Evolutionary conservation across 2,329 filamentous ascomycete species (phyloP).

Genomic region (Phialophora expanda): DNA sequence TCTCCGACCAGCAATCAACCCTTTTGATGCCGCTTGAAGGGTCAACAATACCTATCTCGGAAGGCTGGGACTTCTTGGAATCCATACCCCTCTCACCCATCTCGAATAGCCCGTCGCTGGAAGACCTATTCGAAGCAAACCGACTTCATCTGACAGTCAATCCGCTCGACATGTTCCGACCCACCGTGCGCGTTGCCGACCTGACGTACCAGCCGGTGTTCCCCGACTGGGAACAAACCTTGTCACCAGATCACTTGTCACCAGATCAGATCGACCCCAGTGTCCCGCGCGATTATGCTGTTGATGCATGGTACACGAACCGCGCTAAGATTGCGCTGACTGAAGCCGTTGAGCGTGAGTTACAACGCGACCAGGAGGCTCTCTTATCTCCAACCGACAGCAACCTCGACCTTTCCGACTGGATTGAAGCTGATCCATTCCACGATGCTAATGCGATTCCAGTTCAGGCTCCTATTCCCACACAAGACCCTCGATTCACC

Average conservation of each 20-base stretch:
- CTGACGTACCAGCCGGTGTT: not conserved
- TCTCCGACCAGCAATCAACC: constrained; percentile 1
- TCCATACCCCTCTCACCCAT: not conserved
- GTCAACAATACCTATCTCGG: constrained; percentile 7
- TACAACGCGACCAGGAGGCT: not conserved
- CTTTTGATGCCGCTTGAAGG: constrained; percentile 15
- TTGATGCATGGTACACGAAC: not conserved
- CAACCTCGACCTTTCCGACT: not conserved
- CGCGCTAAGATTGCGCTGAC: not conserved
- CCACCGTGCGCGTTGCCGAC: not conserved
- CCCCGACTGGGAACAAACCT: not conserved
- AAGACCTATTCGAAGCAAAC: constrained; percentile 11
- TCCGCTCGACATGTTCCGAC: constrained; percentile 10
- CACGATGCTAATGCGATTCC: not conserved
- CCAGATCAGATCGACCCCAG: not conserved
- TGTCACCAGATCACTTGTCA: not conserved
- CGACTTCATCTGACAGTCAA: constrained; percentile 17
- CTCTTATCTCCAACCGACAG: not conserved
- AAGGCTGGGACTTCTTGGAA: constrained; percentile 9
- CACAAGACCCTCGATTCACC: not conserved
- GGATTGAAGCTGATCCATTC: not conserved
- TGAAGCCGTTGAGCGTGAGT: not conserved
- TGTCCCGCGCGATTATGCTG: not conserved
- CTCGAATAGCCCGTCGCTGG: constrained; percentile 7
- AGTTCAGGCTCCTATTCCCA: not conserved